phyloP scores from a whole-genome alignment of 2,329 filamentous ascomycete genomes.

The Colletotrichum sp. region DNA sequence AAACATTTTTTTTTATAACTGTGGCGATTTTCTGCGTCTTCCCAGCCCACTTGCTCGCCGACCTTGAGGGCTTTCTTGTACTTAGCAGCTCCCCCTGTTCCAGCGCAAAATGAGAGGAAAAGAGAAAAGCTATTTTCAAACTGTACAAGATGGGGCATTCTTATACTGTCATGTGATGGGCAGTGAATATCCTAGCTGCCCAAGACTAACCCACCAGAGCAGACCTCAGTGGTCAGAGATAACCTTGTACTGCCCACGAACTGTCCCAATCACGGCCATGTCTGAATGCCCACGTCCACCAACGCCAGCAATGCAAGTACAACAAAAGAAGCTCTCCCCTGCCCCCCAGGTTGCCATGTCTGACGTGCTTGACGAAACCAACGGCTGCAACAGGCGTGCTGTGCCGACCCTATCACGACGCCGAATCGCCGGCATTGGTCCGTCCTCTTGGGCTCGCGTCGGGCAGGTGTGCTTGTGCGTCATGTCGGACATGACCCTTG shows the following conservation, averaged over 20 bases:
- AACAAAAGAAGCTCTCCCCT: not conserved
- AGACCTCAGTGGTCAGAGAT: not conserved
- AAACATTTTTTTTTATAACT: not conserved
- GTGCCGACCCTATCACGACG: not conserved
- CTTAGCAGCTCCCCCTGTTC: conserved; percentile 13
- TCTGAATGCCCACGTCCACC: not conserved
- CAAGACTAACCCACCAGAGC: not conserved
- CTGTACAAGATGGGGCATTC: not conserved
- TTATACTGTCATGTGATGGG: not conserved
- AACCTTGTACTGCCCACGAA: not conserved
- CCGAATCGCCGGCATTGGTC: not conserved
- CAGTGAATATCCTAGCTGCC: not conserved
- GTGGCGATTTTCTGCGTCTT: conserved; percentile 14
- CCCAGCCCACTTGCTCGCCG: conserved; percentile 3
- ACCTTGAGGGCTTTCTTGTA: conserved; percentile 18
- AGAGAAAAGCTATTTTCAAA: conserved; percentile 1
- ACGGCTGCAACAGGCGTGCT: not conserved
- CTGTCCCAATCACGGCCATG: not conserved
- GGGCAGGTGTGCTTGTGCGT: conserved; percentile 19
- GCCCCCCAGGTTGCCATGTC: not conserved
- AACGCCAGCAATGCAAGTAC: not conserved
- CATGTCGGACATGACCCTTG: not conserved
- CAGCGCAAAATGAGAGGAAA: conserved; percentile 10
- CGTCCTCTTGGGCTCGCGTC: conserved; percentile 9
- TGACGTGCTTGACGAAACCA: not conserved